Percentiles rank a stretch among this genome's conserved stretches.
These are phyloP conservation scores for Beauveria caledonica DNA, from an alignment of 2,329 filamentous ascomycete genomes.

Conservation along the genomic window DNA sequence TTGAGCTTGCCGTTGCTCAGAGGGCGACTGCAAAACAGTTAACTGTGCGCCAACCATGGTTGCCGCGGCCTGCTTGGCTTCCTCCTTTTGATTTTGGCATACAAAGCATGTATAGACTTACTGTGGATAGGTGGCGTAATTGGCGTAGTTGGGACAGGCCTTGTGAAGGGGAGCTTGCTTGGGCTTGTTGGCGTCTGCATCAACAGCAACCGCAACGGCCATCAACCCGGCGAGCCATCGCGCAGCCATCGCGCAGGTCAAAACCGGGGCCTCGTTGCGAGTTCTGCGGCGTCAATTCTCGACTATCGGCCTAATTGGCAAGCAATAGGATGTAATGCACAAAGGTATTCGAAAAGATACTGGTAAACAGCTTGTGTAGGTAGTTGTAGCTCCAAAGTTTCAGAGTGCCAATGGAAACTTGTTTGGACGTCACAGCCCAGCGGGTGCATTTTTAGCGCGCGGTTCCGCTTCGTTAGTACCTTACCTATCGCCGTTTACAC, in stretches of 20 bases:
- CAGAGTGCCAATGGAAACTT: not conserved
- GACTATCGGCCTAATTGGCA: not conserved
- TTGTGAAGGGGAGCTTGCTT: slow-evolving; percentile 20
- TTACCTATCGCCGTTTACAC: too few relatives aligned
- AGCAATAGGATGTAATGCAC: not conserved
- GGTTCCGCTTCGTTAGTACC: too few relatives aligned
- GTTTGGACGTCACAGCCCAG: too few relatives aligned
- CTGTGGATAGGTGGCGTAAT: slow-evolving; percentile 32
- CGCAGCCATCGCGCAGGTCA: slow-evolving; percentile 18
- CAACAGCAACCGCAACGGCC: slow-evolving; percentile 16
- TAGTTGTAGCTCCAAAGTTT: not conserved
- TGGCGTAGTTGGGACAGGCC: slow-evolving; percentile 34
- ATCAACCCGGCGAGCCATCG: slow-evolving; percentile 22
- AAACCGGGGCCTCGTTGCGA: not conserved
- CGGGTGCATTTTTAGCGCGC: too few relatives aligned
- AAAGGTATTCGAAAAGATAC: too few relatives aligned
- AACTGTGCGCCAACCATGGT: not conserved
- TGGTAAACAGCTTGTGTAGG: not conserved
- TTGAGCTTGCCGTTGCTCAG: slow-evolving; percentile 69
- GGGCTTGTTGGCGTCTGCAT: slow-evolving; percentile 14
- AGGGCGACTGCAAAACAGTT: slow-evolving; percentile 49
- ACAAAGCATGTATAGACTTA: slow-evolving; percentile 19
- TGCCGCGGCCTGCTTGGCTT: not conserved
- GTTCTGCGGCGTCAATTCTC: not conserved
- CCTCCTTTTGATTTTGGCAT: not conserved